Evolutionary conservation across 2,329 filamentous ascomycete species (phyloP).

Genomic region (Calcarisporium arbuscula): DNA sequence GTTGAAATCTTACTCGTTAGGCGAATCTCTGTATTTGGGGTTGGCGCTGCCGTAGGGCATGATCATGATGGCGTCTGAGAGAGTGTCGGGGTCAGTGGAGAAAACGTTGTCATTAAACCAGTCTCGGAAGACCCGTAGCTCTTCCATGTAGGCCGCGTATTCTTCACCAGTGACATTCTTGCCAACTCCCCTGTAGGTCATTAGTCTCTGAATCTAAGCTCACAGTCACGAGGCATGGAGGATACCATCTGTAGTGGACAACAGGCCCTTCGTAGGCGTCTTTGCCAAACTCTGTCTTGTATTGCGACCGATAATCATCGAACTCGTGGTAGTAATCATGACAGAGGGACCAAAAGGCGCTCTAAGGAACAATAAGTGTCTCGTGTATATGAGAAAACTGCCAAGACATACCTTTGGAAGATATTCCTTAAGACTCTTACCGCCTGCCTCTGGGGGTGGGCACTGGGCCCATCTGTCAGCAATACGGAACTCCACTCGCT

Average conservation of each 20-base stretch:
- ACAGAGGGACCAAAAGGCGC: slow-evolving; percentile 22
- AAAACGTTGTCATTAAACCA: slow-evolving; percentile 27
- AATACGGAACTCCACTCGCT: slow-evolving; percentile 13
- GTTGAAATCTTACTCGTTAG: too few relatives aligned
- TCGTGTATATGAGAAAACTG: too few relatives aligned
- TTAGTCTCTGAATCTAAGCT: too few relatives aligned
- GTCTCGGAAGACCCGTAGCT: slow-evolving; percentile 20
- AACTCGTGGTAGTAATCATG: slow-evolving; percentile 26
- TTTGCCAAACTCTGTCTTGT: slow-evolving; percentile 15
- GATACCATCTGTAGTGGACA: slow-evolving; percentile 22
- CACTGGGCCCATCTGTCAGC: slow-evolving; percentile 14
- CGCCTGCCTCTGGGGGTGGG: slow-evolving; percentile 15
- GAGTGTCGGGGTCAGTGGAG: slow-evolving; percentile 7
- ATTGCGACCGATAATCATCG: slow-evolving; percentile 19
- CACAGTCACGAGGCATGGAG: too few relatives aligned
- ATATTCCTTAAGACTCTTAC: slow-evolving; percentile 18
- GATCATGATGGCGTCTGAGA: slow-evolving; percentile 20
- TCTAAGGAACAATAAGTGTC: too few relatives aligned
- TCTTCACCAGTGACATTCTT: slow-evolving; percentile 14
- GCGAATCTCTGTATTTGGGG: slow-evolving; percentile 20
- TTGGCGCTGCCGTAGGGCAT: slow-evolving; percentile 18
- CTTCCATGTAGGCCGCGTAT: slow-evolving; percentile 15
- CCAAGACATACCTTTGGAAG: too few relatives aligned
- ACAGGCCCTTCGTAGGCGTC: slow-evolving; percentile 23
- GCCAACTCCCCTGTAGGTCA: too few relatives aligned